A percentile compares a stretch with the other conserved stretches of the same genome.
Evolutionary conservation across 306 rosid species (phyloP).

Genomic region (Oxytropis ochrocephala): DNA sequence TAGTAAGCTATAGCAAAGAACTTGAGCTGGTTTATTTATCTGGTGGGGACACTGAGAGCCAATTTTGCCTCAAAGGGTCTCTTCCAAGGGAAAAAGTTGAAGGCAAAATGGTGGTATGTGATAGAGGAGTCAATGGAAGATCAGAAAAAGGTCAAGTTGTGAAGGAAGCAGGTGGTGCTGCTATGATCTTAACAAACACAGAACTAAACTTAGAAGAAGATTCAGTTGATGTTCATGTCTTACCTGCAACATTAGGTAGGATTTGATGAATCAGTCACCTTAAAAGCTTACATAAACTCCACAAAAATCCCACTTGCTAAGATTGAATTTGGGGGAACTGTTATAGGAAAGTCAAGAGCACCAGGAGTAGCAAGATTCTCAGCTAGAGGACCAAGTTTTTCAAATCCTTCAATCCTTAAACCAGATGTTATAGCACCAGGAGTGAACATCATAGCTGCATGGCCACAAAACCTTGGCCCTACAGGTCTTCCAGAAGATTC

Average conservation of each 20-base stretch:
- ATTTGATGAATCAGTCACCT: slow-evolving; percentile 56
- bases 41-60: slow-evolving; percentile 42
- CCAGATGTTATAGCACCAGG: slow-evolving; percentile 96
- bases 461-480: slow-evolving; percentile 97
- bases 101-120: slow-evolving; percentile 84
- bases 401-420: slow-evolving; percentile 84
- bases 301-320: slow-evolving; percentile 52
- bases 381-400: slow-evolving; percentile 76
- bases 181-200: slow-evolving; percentile 78
- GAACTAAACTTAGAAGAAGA: slow-evolving; percentile 78
- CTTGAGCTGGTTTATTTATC: slow-evolving; percentile 55
- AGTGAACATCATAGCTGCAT: slow-evolving; percentile 91
- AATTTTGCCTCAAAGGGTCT: slow-evolving; percentile 68
- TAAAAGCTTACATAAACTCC: slow-evolving; percentile 67
- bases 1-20: slow-evolving; percentile 26
- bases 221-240: slow-evolving; percentile 88
- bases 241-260: slow-evolving; percentile 89
- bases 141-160: slow-evolving; percentile 88
- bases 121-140: slow-evolving; percentile 80
- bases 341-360: slow-evolving; percentile 59
- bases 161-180: slow-evolving; percentile 84
- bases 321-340: slow-evolving; percentile 75
- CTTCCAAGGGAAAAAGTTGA: slow-evolving; percentile 65
- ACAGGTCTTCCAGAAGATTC: slow-evolving; percentile 72
- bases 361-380: slow-evolving; percentile 87